Percentiles rank a stretch among this genome's conserved stretches.
phyloP scores from a whole-genome alignment of 495 filamentous ascomycete genomes.

The Hypoxylon rickii region DNA sequence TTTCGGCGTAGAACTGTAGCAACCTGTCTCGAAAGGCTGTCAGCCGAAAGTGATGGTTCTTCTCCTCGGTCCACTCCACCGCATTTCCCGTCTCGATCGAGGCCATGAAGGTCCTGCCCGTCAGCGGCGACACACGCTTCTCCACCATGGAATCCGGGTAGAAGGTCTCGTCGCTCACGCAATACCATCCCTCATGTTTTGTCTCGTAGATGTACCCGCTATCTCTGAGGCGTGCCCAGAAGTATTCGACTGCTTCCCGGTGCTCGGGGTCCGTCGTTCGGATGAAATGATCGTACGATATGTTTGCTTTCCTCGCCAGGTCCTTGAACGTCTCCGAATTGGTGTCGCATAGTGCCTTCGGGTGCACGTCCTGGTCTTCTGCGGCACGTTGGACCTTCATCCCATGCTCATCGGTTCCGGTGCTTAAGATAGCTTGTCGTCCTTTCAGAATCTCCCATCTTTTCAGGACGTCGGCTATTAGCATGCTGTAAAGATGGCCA shows the following conservation, averaged over 20 bases:
- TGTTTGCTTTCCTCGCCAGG: slow-evolving; percentile 67
- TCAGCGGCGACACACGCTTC: slow-evolving; percentile 73
- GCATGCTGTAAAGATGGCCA: slow-evolving; percentile 91
- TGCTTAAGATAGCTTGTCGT: slow-evolving; percentile 70
- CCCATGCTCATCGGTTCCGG: slow-evolving; percentile 97
- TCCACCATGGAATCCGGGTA: slow-evolving; percentile 79
- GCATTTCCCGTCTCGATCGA: slow-evolving; percentile 86
- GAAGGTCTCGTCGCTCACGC: slow-evolving; percentile 93
- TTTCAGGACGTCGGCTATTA: slow-evolving; percentile 89
- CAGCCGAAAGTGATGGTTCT: slow-evolving; percentile 92
- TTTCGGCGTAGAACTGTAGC: slow-evolving; percentile 75
- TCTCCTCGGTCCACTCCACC: slow-evolving; percentile 94
- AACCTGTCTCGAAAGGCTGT: slow-evolving; percentile 76
- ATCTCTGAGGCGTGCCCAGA: slow-evolving; percentile 80
- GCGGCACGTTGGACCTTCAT: slow-evolving; percentile 97
- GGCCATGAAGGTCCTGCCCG: slow-evolving; percentile 79
- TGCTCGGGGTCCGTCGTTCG: slow-evolving; percentile 86
- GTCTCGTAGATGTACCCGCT: slow-evolving; percentile 80
- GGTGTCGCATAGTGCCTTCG: slow-evolving; percentile 61
- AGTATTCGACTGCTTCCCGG: slow-evolving; percentile 83
- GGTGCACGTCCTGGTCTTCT: slow-evolving; percentile 55
- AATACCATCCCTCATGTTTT: slow-evolving; percentile 96
- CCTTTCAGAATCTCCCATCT: slow-evolving; percentile 85
- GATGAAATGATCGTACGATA: slow-evolving; percentile 84
- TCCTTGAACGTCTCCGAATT: slow-evolving; percentile 68